These are phyloP conservation scores for Apiotrichum porosum DNA, from an alignment of 1,284 basidiomycete genomes.

Conservation along the genomic window DNA sequence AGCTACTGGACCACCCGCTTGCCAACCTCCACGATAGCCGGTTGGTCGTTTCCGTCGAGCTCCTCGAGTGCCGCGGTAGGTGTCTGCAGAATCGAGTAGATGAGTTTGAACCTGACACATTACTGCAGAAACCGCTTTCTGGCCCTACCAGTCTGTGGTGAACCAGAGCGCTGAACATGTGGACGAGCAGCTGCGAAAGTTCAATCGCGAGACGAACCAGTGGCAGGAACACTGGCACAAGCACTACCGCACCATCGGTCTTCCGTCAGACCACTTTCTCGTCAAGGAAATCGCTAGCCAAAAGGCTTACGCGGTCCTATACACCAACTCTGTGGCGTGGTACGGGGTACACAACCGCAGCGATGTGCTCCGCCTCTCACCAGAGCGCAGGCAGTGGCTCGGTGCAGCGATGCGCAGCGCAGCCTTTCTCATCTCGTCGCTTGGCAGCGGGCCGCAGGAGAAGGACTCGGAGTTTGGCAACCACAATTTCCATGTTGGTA, in stretches of 20 bases:
- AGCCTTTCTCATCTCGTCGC: neutral
- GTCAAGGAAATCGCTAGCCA: conserved; percentile 3
- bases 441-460: neutral
- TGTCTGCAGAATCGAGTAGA: neutral
- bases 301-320: neutral
- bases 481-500: conserved; percentile 5
- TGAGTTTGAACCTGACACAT: neutral
- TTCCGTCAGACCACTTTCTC: conserved; percentile 6
- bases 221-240: neutral
- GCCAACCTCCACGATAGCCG: neutral
- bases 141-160: neutral
- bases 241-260: neutral
- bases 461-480: neutral
- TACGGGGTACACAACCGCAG: neutral
- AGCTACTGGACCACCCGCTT: neutral
- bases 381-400: neutral
- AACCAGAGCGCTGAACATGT: neutral
- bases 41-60: neutral
- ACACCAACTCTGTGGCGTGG: neutral
- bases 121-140: neutral
- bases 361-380: neutral
- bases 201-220: neutral
- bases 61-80: neutral
- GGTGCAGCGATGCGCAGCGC: neutral
- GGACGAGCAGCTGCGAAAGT: neutral